Evolutionary conservation across 177 flowering plant genomes (phyloP).

Genomic region (Vitis hybrid): DNA sequence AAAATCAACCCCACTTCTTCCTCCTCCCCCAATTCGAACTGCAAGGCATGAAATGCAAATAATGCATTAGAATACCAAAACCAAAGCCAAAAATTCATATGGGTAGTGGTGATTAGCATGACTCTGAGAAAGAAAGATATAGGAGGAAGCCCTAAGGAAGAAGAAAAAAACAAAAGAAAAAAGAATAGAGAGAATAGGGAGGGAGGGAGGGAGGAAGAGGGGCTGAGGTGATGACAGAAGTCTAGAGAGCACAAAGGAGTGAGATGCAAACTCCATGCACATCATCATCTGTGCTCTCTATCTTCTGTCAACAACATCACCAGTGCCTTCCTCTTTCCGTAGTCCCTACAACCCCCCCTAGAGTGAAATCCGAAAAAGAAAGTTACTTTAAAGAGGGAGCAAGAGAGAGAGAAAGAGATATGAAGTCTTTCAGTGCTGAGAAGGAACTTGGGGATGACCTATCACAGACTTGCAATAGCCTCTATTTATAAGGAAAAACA

Average conservation of each 20-base stretch:
- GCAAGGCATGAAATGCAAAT: not conserved
- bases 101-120: not conserved
- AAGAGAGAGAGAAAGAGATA: conserved; percentile 8
- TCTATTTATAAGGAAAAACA: conserved; percentile 21
- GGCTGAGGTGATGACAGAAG: conserved; percentile 58
- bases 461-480: conserved; percentile 4
- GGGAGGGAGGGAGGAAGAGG: conserved; percentile 2
- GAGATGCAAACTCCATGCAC: conserved; percentile 43
- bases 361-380: not conserved
- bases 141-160: not conserved
- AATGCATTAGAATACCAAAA: not conserved
- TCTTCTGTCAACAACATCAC: conserved; percentile 45
- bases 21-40: not conserved
- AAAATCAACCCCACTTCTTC: not conserved
- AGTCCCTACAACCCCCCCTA: not conserved
- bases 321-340: conserved; percentile 16
- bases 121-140: not conserved
- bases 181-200: not conserved
- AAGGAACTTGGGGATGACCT: conserved; percentile 1
- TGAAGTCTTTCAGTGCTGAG: not conserved
- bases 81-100: not conserved
- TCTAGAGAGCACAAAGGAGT: conserved; percentile 65
- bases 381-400: conserved; percentile 1
- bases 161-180: not conserved
- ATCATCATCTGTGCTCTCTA: conserved; percentile 48